Evolutionary conservation across 352 stramenopile species (phyloP).

Genomic region (Globisporangium megalacanthum): DNA sequence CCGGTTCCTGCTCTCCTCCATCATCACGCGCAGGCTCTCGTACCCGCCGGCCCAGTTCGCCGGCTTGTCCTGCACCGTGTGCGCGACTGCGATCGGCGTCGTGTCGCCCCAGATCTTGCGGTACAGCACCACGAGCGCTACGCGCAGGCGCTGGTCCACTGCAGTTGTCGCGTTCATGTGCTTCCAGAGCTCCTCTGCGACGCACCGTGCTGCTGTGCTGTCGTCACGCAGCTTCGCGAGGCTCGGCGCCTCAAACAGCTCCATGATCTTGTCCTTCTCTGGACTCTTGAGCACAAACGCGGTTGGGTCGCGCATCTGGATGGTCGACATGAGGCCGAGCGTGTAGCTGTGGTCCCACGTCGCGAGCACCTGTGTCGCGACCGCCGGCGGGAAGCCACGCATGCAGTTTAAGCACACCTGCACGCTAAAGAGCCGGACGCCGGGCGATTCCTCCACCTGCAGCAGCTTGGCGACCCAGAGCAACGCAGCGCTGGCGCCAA

Average conservation of each 20-base stretch:
- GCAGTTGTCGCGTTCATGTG: slow-evolving; percentile 61
- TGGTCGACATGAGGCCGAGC: slow-evolving; percentile 58
- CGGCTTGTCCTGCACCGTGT: slow-evolving; percentile 79
- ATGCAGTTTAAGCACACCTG: slow-evolving; percentile 82
- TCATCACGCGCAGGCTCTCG: slow-evolving; percentile 73
- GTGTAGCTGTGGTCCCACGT: slow-evolving; percentile 84
- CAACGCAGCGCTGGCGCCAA: slow-evolving; percentile 58
- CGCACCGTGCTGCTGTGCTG: slow-evolving; percentile 57
- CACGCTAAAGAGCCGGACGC: slow-evolving; percentile 67
- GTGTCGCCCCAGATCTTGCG: slow-evolving; percentile 78
- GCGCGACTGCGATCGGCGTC: slow-evolving; percentile 69
- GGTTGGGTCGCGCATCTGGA: slow-evolving; percentile 74
- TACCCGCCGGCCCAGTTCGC: slow-evolving; percentile 76
- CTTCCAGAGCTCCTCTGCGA: slow-evolving; percentile 66
- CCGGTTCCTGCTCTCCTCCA: slow-evolving; percentile 80
- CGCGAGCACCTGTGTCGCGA: slow-evolving; percentile 68
- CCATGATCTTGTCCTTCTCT: slow-evolving; percentile 66
- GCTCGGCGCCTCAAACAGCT: slow-evolving; percentile 51
- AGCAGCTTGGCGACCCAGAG: slow-evolving; percentile 65
- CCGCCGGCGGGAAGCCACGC: slow-evolving; percentile 61
- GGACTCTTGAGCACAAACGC: slow-evolving; percentile 73
- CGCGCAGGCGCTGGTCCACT: slow-evolving; percentile 68
- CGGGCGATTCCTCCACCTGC: slow-evolving; percentile 57
- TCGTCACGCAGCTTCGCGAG: slow-evolving; percentile 68
- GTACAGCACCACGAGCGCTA: slow-evolving; percentile 74